Evolutionary conservation across 257 asterid species (phyloP), one percentile per base, ranked within the genome.

Genomic region (Nicotiana benthamiana): DNA sequence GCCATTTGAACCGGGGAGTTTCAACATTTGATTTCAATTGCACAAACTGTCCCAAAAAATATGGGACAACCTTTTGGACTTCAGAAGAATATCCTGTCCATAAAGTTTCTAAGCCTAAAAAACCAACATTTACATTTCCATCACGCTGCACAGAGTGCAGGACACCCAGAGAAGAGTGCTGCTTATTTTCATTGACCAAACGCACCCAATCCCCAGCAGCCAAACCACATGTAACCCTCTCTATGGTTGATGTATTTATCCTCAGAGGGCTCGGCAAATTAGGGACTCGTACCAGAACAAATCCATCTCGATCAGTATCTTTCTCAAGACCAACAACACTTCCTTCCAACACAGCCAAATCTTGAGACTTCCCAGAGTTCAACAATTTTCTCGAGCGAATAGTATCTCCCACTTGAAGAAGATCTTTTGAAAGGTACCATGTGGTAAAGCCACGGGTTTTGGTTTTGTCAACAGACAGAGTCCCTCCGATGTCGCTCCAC

Each of bases 121-220:
- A 84, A 4, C 89, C 92, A 26, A 83, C 92, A 4, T 77, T 68
- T 54, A 83, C 81, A 24, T 18, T 85, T 80, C 91, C 93, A 74
- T 91, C 90, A 27, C 93, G 89, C 22, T 82, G 83, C 63, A 91
- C 88, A 22, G 86, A 77, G 80, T 90, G 93, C 28, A 91, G 62
- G 62, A 91, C 85, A 8, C 96, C 96, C 34, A 90, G 82, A 36
- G 87, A 79, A 2, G 92, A 87, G 83, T 90, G 92, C 43, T 86
- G 54, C 43, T 40, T 65, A 40, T 46, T 83, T 76, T 79, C 90
- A 79, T 82, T 77, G 27, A 81, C 80, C 63, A 91, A 80, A 6
- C 62, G 85, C 28, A 91, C 93, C 93, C 92, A 91, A 86, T 91
- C 91, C 43, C 96, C 96, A 6, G 90, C 75, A 32, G 92, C 84